Evolutionary conservation across 306 rosid species (phyloP).

Genomic region (Cicer pinnatifidum): DNA sequence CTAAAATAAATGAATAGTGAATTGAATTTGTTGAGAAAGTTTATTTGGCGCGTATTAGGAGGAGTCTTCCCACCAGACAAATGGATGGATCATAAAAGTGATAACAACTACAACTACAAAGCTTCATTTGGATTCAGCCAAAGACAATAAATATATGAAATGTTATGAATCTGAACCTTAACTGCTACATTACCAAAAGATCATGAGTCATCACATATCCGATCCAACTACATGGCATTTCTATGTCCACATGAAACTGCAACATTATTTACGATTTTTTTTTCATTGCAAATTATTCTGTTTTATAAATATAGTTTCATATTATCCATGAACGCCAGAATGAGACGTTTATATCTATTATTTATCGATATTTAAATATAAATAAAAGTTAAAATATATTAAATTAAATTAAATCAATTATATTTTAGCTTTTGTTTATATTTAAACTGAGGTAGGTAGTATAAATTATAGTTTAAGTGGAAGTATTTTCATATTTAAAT

Average conservation of each 20-base stretch:
- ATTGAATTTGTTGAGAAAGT: background rate
- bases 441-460: no score
- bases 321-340: no score
- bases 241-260: background rate
- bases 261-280: background rate
- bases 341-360: no score
- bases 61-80: conserved; percentile 2
- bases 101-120: background rate
- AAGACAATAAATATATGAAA: background rate
- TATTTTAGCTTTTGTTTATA: no score
- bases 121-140: conserved; percentile 4
- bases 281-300: background rate
- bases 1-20: conserved; percentile 7
- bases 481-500: no score
- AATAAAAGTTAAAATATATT: no score
- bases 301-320: no score
- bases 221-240: background rate
- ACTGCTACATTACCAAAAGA: background rate
- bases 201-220: background rate
- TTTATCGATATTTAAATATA: no score
- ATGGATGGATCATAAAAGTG: conserved; percentile 23
- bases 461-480: no score
- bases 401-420: no score
- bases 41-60: conserved; percentile 26
- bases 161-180: background rate